Evolutionary conservation across 495 filamentous ascomycete species (phyloP), one percentile per base, ranked within the genome.

Genomic region (Annulohypoxylon nitens): DNA sequence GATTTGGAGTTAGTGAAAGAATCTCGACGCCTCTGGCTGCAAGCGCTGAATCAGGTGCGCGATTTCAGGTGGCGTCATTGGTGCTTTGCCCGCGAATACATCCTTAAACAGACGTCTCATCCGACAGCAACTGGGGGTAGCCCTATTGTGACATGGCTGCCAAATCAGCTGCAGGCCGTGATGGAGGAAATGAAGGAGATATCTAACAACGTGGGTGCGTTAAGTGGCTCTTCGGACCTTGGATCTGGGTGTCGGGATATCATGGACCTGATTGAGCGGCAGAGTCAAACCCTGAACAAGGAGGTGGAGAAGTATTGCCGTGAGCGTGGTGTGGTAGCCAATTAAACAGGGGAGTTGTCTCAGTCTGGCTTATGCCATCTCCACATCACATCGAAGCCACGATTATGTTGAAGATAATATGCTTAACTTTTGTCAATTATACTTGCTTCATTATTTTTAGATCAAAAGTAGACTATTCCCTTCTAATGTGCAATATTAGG

Each of bases 31-130:
- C 83, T 94, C 2, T 96, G 94, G 81, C 84, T 97, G 4, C 84
- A 86, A 72, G 85, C 89, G 0, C 80, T 97, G 20, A 90, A 97
- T 78, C 91, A 97, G 78, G 92, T 97, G 10, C 89, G 94, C 59
- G 93, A 94, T 75, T 97, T 97, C 83, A 84, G 94, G 67, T 97
- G 94, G 94, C 86, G 94, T 3, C 94, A 97, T 76, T 97, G 94
- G 94, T 90, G 94, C 69, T 97, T 97, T 74, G 93, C 93, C n/a
- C 84, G 93, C 20, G 94, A 97, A 85, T 97, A 97, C 72, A 97
- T 97, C 67, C 87, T 97, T 62, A 93, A 93, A 76, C 87, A 90
- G 65, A 96, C 92, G 0, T 84, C 82, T 0, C 93, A 97, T 75
- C 93, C 94, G 0, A 95, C 92, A 30, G 94, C 94, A 4, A 97